Evolutionary conservation across 768 basidiomycete genomes (phyloP).

Genomic region (Coprinellus aureogranulatus): DNA sequence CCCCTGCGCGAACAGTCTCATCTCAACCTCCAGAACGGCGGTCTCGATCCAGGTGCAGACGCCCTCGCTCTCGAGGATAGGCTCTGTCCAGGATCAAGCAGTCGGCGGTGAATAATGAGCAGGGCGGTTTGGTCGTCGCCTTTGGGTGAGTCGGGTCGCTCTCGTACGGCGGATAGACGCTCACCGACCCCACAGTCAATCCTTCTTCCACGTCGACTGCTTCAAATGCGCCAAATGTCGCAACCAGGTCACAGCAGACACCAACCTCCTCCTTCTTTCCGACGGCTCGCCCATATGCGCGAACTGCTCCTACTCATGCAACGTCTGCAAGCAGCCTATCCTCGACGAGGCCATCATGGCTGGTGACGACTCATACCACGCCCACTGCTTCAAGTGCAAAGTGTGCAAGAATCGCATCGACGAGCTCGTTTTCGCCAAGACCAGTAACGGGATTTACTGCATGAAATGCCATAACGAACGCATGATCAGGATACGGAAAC

Average conservation of each 20-base stretch:
- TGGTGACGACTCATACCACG: conserved; percentile 97
- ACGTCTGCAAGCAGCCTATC: conserved; percentile 89
- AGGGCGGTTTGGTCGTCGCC: conserved; percentile 87
- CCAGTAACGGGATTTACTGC: conserved; percentile 96
- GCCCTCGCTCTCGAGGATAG: conserved; percentile 47
- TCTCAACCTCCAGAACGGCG: conserved; percentile 26
- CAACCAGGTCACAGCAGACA: conserved; percentile 91
- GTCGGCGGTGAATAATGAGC: conserved; percentile 69
- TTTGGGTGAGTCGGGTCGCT: conserved; percentile 70
- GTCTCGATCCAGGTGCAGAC: conserved; percentile 20
- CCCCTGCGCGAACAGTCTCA: conserved; percentile 38
- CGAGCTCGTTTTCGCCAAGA: conserved; percentile 98
- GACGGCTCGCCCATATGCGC: conserved; percentile 97
- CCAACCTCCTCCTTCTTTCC: conserved; percentile 92
- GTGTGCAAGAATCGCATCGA: conserved; percentile 93
- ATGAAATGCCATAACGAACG: conserved; percentile 98
- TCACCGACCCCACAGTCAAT: conserved; percentile 55
- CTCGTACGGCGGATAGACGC: background rate
- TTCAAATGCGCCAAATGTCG: conserved; percentile 97
- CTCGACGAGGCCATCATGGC: conserved; percentile 99
- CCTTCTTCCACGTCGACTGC: conserved; percentile 92
- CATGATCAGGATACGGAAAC: conserved; percentile 87
- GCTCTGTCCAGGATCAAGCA: conserved; percentile 76
- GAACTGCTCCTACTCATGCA: conserved; percentile 93
- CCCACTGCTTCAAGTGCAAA: conserved; percentile 97